Evolutionary conservation across 1,139 yeast genomes (phyloP).

Genomic region (Wickerhamomyces sp.): DNA sequence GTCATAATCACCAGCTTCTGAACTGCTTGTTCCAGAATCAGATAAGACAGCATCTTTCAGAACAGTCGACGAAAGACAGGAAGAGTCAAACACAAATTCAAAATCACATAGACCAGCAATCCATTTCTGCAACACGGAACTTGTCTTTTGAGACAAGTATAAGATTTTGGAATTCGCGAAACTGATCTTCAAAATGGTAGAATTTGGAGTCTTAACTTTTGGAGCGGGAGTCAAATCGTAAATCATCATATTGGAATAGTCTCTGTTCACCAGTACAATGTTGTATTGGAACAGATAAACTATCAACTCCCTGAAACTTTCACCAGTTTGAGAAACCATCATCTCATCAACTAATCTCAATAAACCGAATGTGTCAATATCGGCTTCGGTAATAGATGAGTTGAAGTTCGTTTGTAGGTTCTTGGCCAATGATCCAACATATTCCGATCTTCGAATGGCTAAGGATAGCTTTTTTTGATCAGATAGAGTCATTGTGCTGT

Average conservation of each 20-base stretch:
- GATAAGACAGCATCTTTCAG: background rate
- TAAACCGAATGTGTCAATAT: constrained; percentile 27
- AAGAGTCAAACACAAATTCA: constrained; percentile 25
- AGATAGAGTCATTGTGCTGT: background rate
- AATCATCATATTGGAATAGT: constrained; percentile 7
- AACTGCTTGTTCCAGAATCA: background rate
- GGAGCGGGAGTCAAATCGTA: constrained; percentile 10
- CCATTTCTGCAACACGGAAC: constrained; percentile 32
- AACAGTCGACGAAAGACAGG: constrained; percentile 27
- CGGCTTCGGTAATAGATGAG: constrained; percentile 5
- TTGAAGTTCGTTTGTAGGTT: constrained; percentile 14
- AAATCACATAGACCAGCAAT: constrained; percentile 28
- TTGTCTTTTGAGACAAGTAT: constrained; percentile 22
- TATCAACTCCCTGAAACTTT: constrained; percentile 19
- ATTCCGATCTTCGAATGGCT: constrained; percentile 16
- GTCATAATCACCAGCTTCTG: background rate
- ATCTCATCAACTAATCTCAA: constrained; percentile 30
- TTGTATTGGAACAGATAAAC: constrained; percentile 28
- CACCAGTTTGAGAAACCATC: constrained; percentile 17
- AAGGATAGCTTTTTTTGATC: constrained; percentile 12
- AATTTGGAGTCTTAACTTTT: constrained; percentile 19
- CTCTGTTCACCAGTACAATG: constrained; percentile 10
- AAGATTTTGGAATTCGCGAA: constrained; percentile 11
- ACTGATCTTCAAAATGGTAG: constrained; percentile 14
- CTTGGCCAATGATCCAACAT: constrained; percentile 15